Percentiles rank a stretch among this genome's conserved stretches.
Conservation (phyloP, 2,329 filamentous ascomycete species). For the Septoria petroselini region DNA sequence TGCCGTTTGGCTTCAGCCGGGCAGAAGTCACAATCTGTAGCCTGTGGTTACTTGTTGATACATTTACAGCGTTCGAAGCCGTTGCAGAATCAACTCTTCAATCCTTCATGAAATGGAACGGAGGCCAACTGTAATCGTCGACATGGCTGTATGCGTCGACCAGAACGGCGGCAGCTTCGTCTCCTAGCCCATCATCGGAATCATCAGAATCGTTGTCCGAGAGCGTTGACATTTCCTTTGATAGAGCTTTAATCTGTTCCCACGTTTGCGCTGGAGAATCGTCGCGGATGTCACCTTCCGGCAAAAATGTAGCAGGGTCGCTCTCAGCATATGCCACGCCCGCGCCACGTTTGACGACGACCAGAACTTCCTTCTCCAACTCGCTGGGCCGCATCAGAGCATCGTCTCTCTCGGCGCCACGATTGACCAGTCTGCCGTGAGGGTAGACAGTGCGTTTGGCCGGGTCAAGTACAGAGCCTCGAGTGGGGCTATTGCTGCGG, state of each 20-base stretch:
- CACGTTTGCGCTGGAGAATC: conserved; percentile 9
- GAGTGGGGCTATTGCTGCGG: conserved; percentile 10
- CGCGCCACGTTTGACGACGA: conserved; percentile 17
- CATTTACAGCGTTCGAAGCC: too few relatives aligned
- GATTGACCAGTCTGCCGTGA: conserved; percentile 1
- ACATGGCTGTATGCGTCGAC: conserved; percentile 9
- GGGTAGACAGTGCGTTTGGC: conserved; percentile 6
- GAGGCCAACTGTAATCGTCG: conserved; percentile 3
- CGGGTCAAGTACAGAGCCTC: conserved; percentile 8
- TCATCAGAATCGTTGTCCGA: not conserved
- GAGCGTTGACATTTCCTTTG: conserved; percentile 2
- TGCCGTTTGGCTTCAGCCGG: too few relatives aligned
- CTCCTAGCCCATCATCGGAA: conserved; percentile 7
- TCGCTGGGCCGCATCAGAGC: conserved; percentile 15
- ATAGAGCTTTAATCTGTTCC: conserved; percentile 7
- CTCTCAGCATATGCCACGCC: conserved; percentile 15
- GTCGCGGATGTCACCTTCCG: conserved; percentile 7
- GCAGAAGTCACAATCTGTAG: too few relatives aligned
- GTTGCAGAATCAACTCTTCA: too few relatives aligned
- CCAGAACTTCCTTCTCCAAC: conserved; percentile 16
- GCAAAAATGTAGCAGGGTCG: conserved; percentile 3
- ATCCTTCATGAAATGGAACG: conserved; percentile 8
- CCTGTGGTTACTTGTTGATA: too few relatives aligned
- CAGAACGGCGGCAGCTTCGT: not conserved
- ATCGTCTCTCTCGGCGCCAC: conserved; percentile 1